A percentile compares a stretch with the other conserved stretches of the same genome.
Conservation (phyloP, 192 early-diverging fungal genomes). For the Coemansia sp. region DNA sequence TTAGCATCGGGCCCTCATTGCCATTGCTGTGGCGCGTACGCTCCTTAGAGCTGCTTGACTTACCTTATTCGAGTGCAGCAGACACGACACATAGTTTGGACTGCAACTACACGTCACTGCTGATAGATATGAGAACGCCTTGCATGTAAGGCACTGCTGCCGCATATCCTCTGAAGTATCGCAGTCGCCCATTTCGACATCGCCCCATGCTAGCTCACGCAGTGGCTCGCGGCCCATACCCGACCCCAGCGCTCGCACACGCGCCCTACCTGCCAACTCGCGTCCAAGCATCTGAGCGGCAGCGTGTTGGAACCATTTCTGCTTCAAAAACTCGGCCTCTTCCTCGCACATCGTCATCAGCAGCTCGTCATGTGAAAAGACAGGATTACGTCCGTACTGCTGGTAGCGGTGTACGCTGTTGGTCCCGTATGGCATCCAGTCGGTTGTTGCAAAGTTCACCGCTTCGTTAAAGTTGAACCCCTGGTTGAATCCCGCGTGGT, state of each 20-base stretch:
- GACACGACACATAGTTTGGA: slow-evolving; percentile 61
- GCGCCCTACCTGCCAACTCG: slow-evolving; percentile 57
- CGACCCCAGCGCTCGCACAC: slow-evolving; percentile 26
- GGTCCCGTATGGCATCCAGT: slow-evolving; percentile 84
- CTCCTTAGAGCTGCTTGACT: slow-evolving; percentile 1
- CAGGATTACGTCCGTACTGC: slow-evolving; percentile 73
- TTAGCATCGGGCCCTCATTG: background rate
- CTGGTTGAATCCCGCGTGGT: slow-evolving; percentile 97
- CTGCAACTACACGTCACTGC: slow-evolving; percentile 62
- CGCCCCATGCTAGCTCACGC: slow-evolving; percentile 34
- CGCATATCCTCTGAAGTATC: slow-evolving; percentile 59
- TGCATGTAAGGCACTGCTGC: slow-evolving; percentile 71
- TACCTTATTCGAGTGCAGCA: slow-evolving; percentile 60
- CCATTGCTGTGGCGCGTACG: background rate
- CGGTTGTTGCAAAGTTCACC: slow-evolving; percentile 92
- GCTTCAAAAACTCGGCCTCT: slow-evolving; percentile 9
- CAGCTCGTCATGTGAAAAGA: slow-evolving; percentile 95
- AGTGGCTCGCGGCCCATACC: slow-evolving; percentile 6
- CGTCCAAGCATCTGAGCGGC: slow-evolving; percentile 55
- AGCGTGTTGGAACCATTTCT: slow-evolving; percentile 48
- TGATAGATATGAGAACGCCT: slow-evolving; percentile 71
- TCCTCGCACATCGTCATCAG: slow-evolving; percentile 61
- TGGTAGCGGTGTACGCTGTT: slow-evolving; percentile 83
- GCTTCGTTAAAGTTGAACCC: slow-evolving; percentile 97
- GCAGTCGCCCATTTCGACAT: slow-evolving; percentile 41